Conservation (phyloP, 176 grass and related monocot genomes). For the Triticum dicoccoides region DNA sequence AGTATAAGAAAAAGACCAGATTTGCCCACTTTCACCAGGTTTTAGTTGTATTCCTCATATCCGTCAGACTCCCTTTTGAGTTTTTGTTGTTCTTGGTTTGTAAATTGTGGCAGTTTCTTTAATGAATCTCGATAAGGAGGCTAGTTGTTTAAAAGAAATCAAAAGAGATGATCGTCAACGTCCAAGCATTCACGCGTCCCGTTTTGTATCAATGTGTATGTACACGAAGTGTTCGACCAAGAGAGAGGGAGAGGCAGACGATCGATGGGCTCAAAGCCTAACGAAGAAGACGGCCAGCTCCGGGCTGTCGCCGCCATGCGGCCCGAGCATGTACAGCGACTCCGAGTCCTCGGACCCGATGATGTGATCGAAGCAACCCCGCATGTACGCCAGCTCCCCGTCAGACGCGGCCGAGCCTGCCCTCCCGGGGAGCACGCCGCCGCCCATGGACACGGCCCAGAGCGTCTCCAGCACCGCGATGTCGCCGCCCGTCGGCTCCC, state of each 20-base stretch:
- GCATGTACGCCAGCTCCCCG: slow-evolving; percentile 83
- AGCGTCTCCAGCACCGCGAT: slow-evolving; percentile 68
- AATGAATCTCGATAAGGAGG: too few relatives aligned
- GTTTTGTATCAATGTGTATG: too few relatives aligned
- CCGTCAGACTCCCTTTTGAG: too few relatives aligned
- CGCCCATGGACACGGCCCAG: slow-evolving; percentile 70
- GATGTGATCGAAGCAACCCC: slow-evolving; percentile 74
- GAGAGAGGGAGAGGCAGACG: neutral
- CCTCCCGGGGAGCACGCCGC: slow-evolving; percentile 57
- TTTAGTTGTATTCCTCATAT: too few relatives aligned
- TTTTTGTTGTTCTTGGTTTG: too few relatives aligned
- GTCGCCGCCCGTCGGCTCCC: slow-evolving; percentile 53
- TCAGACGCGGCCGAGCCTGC: slow-evolving; percentile 36
- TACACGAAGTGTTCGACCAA: neutral
- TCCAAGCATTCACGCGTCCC: neutral
- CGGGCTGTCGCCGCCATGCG: slow-evolving; percentile 55
- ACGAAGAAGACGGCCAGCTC: slow-evolving; percentile 93
- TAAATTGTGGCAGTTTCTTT: too few relatives aligned
- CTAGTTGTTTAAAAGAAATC: too few relatives aligned
- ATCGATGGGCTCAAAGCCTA: slow-evolving; percentile 34
- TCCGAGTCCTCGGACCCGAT: slow-evolving; percentile 78
- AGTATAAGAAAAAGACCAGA: too few relatives aligned
- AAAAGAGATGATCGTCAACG: neutral
- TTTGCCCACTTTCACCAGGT: too few relatives aligned
- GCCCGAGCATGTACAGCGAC: slow-evolving; percentile 78